These are phyloP conservation scores for Lagerstroemia speciosa DNA, from an alignment of 345 rosid species.

Conservation along the genomic window DNA sequence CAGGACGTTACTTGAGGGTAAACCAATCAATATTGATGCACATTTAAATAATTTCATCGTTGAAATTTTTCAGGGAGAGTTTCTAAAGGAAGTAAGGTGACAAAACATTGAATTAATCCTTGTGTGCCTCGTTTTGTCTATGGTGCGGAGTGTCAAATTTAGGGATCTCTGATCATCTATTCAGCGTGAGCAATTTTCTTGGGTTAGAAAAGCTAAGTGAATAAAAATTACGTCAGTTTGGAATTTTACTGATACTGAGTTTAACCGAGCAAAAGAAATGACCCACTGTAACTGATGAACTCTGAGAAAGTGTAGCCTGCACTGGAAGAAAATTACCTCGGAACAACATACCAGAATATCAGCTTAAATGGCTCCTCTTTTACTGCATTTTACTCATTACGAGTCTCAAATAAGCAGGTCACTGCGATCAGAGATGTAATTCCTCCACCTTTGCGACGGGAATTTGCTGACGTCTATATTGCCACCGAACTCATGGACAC, in stretches of 20 bases:
- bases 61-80: too few species aligned
- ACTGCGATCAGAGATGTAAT: slow-evolving; percentile 72
- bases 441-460: slow-evolving; percentile 80
- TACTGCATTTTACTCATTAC: neutral
- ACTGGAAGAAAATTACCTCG: neutral
- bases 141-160: neutral
- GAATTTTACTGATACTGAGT: neutral
- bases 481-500: slow-evolving; percentile 90
- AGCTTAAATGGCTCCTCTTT: neutral
- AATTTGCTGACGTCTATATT: slow-evolving; percentile 80
- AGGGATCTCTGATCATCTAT: neutral
- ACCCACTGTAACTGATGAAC: neutral
- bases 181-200: neutral
- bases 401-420: slow-evolving; percentile 40
- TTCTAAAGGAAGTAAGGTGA: neutral
- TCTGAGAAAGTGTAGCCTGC: neutral
- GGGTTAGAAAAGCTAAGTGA: neutral
- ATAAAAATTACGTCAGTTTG: neutral
- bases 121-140: neutral
- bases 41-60: too few species aligned
- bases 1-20: too few species aligned
- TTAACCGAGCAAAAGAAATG: neutral
- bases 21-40: too few species aligned
- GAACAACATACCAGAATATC: neutral
- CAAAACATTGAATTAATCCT: neutral